Percentiles rank a stretch among this genome's conserved stretches.
phyloP scores from a whole-genome alignment of 2,329 filamentous ascomycete genomes.

The Corynespora cassiicola region DNA sequence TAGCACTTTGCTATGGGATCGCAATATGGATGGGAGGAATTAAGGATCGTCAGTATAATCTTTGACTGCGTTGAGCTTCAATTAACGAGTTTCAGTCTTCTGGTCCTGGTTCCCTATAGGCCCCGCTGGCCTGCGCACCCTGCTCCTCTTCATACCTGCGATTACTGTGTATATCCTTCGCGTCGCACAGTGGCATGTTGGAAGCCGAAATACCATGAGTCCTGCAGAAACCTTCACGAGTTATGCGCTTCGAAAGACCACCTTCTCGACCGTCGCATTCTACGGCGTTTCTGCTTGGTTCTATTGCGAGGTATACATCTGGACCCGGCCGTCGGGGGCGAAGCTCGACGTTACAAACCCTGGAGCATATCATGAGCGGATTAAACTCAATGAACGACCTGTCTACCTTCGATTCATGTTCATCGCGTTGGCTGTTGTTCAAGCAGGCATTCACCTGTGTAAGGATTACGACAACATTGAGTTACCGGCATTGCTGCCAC shows the following conservation, averaged over 20 bases:
- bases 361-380: constrained; percentile 70
- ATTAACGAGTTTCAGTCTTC: constrained; percentile 62
- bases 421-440: constrained; percentile 70
- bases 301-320: constrained; percentile 83
- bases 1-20: constrained; percentile 75
- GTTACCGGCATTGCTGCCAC: constrained; percentile 48
- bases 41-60: constrained; percentile 64
- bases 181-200: constrained; percentile 78
- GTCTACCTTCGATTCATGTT: constrained; percentile 80
- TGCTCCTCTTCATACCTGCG: constrained; percentile 77
- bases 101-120: constrained; percentile 90
- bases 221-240: constrained; percentile 68
- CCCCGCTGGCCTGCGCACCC: constrained; percentile 73
- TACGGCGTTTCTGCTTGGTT: constrained; percentile 80
- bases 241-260: constrained; percentile 64
- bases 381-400: constrained; percentile 83
- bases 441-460: constrained; percentile 73
- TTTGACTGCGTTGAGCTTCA: background rate
- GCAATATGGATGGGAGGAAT: constrained; percentile 72
- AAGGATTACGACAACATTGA: constrained; percentile 74
- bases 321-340: constrained; percentile 65
- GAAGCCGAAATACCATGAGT: constrained; percentile 69
- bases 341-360: constrained; percentile 77
- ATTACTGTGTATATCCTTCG: constrained; percentile 84
- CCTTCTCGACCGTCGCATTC: constrained; percentile 74